Conservation (phyloP, 1,284 basidiomycete genomes). For the Leccinum subrobustum region DNA sequence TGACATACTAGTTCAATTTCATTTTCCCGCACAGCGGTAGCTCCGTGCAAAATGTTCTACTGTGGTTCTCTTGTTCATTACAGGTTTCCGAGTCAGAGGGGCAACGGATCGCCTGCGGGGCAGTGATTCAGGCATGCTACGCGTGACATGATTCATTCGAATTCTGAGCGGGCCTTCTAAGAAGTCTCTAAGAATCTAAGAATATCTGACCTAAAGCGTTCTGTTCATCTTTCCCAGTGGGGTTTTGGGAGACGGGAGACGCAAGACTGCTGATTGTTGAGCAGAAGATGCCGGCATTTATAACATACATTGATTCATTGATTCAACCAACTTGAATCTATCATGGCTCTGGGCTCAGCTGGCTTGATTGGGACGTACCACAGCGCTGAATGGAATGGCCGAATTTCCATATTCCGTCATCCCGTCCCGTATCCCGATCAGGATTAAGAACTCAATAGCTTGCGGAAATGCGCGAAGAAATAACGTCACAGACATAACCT, state of each 20-base stretch:
- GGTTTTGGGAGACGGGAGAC: not conserved
- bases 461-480: not conserved
- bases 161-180: not conserved
- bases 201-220: not conserved
- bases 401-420: not conserved
- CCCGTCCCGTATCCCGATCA: not conserved
- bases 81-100: conserved; percentile 3
- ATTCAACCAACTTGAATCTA: not conserved
- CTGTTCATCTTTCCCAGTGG: not conserved
- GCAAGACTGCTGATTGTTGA: not conserved
- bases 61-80: not conserved
- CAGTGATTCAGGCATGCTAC: not conserved
- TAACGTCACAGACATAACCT: not conserved
- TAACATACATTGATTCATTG: not conserved
- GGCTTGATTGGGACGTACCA: not conserved
- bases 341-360: not conserved
- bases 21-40: not conserved
- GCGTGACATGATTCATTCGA: not conserved
- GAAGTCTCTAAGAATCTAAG: too few relatives aligned
- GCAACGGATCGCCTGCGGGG: conserved; percentile 17
- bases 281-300: not conserved
- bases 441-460: not conserved
- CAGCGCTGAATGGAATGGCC: not conserved
- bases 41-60: not conserved
- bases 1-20: not conserved